phyloP scores from a whole-genome alignment of 2,329 filamentous ascomycete species.

The Hansfordia pulvinata region DNA sequence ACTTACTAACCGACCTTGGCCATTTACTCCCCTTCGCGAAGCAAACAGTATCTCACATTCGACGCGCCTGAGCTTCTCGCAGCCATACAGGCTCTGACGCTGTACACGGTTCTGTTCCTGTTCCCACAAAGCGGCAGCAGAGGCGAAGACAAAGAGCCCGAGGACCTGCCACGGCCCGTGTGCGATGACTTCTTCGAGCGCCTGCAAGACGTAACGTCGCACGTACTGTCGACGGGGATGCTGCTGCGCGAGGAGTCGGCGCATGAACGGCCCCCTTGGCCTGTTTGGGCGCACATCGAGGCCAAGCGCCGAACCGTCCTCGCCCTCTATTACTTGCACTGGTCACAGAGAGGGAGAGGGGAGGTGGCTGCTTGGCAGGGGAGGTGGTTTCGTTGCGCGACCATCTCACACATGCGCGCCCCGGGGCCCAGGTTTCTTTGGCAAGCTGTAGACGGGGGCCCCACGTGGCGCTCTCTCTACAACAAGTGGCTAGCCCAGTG shows the following conservation, averaged over 20 bases:
- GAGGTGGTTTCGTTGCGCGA: slow-evolving; percentile 19
- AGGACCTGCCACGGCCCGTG: too few relatives aligned
- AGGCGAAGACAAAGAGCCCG: too few relatives aligned
- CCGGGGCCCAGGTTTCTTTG: slow-evolving; percentile 23
- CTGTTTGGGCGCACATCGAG: slow-evolving; percentile 33
- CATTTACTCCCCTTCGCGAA: slow-evolving; percentile 1
- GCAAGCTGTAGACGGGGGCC: slow-evolving; percentile 15
- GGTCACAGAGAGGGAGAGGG: slow-evolving; percentile 24
- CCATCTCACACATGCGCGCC: slow-evolving; percentile 23
- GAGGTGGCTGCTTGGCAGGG: too few relatives aligned
- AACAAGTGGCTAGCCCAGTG: slow-evolving; percentile 19
- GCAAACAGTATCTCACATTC: slow-evolving; percentile 15
- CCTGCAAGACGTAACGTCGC: slow-evolving; percentile 16
- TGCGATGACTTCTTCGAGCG: slow-evolving; percentile 16
- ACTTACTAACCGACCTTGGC: too few relatives aligned
- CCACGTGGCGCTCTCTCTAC: slow-evolving; percentile 21
- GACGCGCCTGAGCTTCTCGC: slow-evolving; percentile 19
- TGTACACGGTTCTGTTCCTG: slow-evolving; percentile 23
- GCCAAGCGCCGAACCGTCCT: slow-evolving; percentile 33
- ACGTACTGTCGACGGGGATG: slow-evolving; percentile 17
- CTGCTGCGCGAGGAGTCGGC: slow-evolving; percentile 19
- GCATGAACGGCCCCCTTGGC: slow-evolving; percentile 17
- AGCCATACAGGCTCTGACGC: slow-evolving; percentile 19
- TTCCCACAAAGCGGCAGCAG: too few relatives aligned
- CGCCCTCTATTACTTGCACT: slow-evolving; percentile 21